These are phyloP conservation scores for Asterella californica DNA, from an alignment of 225 moss, liverwort and hornwort genomes.

Conservation along the genomic window DNA sequence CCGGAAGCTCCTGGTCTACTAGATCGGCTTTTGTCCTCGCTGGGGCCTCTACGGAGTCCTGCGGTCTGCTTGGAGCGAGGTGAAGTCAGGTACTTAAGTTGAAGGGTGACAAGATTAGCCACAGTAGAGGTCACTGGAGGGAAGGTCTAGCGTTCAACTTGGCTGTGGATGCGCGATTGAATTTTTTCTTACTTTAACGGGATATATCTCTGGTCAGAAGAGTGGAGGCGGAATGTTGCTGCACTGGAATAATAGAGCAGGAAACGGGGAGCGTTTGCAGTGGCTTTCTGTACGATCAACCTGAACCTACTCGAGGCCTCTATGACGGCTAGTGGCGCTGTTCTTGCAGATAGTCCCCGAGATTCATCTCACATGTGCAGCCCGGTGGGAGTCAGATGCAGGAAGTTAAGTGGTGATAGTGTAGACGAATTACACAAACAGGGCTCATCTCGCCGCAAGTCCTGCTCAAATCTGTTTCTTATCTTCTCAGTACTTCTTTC, in stretches of 20 bases:
- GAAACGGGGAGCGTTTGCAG: slow-evolving; percentile 6
- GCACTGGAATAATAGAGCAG: background rate
- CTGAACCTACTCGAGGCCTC: slow-evolving; percentile 6
- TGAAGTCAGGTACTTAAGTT: background rate
- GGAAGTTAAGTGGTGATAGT: slow-evolving; percentile 10
- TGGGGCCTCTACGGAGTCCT: background rate
- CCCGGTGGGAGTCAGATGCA: background rate
- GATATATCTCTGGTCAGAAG: background rate
- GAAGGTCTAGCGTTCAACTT: background rate
- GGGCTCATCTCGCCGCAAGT: background rate
- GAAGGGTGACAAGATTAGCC: background rate
- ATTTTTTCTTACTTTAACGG: background rate
- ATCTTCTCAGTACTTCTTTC: slow-evolving; percentile 6
- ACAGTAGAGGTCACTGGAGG: background rate
- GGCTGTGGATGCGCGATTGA: slow-evolving; percentile 9
- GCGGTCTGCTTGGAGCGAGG: background rate
- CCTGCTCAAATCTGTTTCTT: slow-evolving; percentile 3
- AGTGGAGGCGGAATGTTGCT: slow-evolving; percentile 19
- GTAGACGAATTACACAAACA: background rate
- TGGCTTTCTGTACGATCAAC: background rate
- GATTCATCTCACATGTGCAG: slow-evolving; percentile 30
- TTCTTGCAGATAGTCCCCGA: background rate
- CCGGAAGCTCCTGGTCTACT: background rate
- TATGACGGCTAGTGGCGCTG: slow-evolving; percentile 25
- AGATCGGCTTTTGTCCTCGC: no score